Evolutionary conservation across 2,329 filamentous ascomycete species (phyloP).

Genomic region (Talaromyces atroroseus): DNA sequence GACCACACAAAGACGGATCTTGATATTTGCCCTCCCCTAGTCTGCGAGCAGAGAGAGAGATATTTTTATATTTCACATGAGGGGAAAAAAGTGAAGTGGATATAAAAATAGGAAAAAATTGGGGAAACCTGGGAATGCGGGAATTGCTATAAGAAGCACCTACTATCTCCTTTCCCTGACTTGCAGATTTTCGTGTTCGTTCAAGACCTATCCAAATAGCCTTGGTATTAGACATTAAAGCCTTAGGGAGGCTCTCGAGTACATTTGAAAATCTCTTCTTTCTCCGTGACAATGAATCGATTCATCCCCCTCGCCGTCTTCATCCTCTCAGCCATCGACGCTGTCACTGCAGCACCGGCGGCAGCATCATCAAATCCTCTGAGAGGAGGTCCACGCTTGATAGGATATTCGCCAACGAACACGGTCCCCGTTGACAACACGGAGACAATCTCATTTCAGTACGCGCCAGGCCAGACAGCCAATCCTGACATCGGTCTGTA

Average conservation of each 20-base stretch:
- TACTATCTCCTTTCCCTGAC: neutral
- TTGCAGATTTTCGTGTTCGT: neutral
- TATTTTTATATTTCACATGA: neutral
- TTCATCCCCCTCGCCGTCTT: neutral
- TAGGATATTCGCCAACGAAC: slow-evolving; percentile 37
- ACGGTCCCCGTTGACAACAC: slow-evolving; percentile 31
- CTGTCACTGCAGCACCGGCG: slow-evolving; percentile 21
- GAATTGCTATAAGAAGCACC: neutral
- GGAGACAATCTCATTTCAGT: slow-evolving; percentile 34
- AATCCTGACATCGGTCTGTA: slow-evolving; percentile 48
- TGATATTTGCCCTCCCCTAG: neutral
- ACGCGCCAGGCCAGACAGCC: slow-evolving; percentile 48
- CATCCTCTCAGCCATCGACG: neutral
- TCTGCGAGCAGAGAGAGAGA: neutral
- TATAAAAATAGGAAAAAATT: neutral
- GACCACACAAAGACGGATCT: neutral
- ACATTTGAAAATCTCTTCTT: neutral
- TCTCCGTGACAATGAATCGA: neutral
- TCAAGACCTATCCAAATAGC: neutral
- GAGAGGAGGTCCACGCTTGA: slow-evolving; percentile 25
- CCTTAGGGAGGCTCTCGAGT: neutral
- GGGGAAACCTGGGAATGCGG: no score
- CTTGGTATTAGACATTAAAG: neutral
- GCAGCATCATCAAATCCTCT: slow-evolving; percentile 20
- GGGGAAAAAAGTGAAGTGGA: neutral